Evolutionary conservation across 1,139 yeast genomes (phyloP).

Genomic region (Komagataea norvegica): DNA sequence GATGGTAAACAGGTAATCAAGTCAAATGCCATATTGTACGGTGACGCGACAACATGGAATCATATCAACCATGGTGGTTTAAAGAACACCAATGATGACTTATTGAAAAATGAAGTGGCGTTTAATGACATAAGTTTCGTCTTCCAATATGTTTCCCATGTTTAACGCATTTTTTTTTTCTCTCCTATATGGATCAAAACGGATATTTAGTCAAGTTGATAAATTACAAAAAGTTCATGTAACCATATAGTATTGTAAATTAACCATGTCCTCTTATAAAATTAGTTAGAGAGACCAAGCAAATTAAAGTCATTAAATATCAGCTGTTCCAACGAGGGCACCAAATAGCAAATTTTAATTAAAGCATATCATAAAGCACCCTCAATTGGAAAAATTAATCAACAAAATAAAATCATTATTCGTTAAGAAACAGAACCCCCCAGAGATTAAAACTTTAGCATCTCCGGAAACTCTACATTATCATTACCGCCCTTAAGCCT

Average conservation of each 20-base stretch:
- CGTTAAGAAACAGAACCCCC: too few relatives aligned
- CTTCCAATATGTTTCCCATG: conserved; percentile 88
- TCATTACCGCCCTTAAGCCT: conserved; percentile 3
- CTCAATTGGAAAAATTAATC: not conserved
- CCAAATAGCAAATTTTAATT: too few relatives aligned
- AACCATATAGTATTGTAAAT: too few relatives aligned
- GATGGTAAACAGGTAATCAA: conserved; percentile 59
- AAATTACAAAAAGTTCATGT: too few relatives aligned
- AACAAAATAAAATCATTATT: conserved; percentile 2
- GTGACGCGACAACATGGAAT: conserved; percentile 98
- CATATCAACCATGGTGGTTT: conserved; percentile 68
- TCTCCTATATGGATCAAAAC: too few relatives aligned
- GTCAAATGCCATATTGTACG: conserved; percentile 89
- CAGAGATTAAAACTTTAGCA: conserved; percentile 6
- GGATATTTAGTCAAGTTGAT: too few relatives aligned
- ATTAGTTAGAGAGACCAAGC: too few relatives aligned
- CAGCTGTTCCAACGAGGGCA: too few relatives aligned
- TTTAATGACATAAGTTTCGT: conserved; percentile 76
- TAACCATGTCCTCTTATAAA: too few relatives aligned
- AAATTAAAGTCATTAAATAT: too few relatives aligned
- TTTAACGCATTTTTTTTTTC: too few relatives aligned
- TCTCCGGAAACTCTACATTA: conserved; percentile 7
- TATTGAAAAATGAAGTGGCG: conserved; percentile 67
- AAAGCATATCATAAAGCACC: too few relatives aligned
- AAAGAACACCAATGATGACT: conserved; percentile 63